Base-by-base conservation (phyloP, 2,329 filamentous ascomycete genomes). In the Penicillium sp. region DNA sequence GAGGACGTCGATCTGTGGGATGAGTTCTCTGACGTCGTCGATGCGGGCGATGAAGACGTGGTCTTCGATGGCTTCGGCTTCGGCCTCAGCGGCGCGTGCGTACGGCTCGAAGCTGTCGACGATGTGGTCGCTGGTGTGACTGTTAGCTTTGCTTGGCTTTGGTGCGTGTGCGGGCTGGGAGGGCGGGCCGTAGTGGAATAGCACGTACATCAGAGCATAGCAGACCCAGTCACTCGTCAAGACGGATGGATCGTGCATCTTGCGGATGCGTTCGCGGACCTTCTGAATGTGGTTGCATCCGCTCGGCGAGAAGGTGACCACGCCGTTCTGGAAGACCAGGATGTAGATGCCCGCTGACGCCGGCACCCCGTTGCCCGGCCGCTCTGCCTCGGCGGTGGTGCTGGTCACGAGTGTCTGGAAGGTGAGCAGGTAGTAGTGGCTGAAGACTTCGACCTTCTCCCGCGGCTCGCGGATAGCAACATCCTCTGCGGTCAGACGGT, bases 161-260 rank as follows among this genome's bases (percentile, higher is more conserved):
- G 27, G 8, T 11, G 9, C 2, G 14, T 14, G 14, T 33, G 3
- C 15, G 10, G 4, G n/a, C 3, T 23, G 9, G 9, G 7, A 27
- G 13, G 2, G 37, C n/a, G 21, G 11, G 21, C 11, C 7, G 11
- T 23, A 23, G 7, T 7, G 21, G 21, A 23, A 11, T 23, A 23
- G 21, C 21, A 69, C 83, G 72, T 73, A 88, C 84, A 97, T 96
- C 52, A 98, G 74, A 21, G 93, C 93, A 63, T 98, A 98, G 71
- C 93, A 97, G 56, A 97, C 91, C 90, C 93, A 98, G 68, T 97
- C 93, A 53, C 89, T 89, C 57, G 87, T 93, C 27, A 97, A 74
- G 45, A 89, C 82, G 53, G 95, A 83, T 54, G 94, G 95, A 60
- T 97, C 90, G 58, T 94, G 89, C 42, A 97, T 75, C 50, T 86